Evolutionary conservation across 306 rosid genomes (phyloP), one percentile per base, ranked within the genome.

Genomic region (Hippophae rhamnoides): DNA sequence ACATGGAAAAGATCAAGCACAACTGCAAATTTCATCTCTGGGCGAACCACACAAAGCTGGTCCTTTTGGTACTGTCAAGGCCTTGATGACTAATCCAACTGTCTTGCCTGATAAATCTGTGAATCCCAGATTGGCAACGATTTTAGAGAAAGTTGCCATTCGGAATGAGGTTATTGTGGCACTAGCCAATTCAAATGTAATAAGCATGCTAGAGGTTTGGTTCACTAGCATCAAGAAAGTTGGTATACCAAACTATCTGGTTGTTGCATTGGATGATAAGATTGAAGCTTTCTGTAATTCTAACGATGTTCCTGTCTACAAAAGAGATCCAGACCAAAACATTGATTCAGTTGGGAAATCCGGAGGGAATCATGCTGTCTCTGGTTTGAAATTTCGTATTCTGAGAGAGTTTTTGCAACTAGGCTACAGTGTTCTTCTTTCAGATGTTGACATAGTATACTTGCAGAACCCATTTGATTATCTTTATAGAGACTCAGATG

Each of bases 391-490:
- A 54, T 89, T 89, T 69, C 86, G 78, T 8, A 66, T 89, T 62
- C 70, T 89, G 75, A 85, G 97, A 72, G 97, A 89, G 66, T 89
- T 89, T 71, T 74, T 89, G 64, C 95, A 81, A 67, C 72, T 89
- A 64, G 97, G 97, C 56, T 89, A 89, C 58, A 71, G 94, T 42
- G 86, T 85, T 61, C 86, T 89, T 66, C 84, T 89, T 56, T 89
- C 96, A 2, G 96, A 89, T 14, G 86, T 89, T 41, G 97, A 89
- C 67, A 89, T 89, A 61, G 84, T 89, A 49, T 89, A 79, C 76
- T 47, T 89, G 81, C 97, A 83, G 79, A 89, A 86, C 69, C 97
- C 97, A 11, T 89, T 89, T 68, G 86, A 89, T 70, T 72, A 76
- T 83, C 82, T 89, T 25, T 73, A 79, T 68, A 75, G 97, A 41